Evolutionary conservation across 305 asterid genomes (phyloP).

Genomic region (Fraxinus latifolia): DNA sequence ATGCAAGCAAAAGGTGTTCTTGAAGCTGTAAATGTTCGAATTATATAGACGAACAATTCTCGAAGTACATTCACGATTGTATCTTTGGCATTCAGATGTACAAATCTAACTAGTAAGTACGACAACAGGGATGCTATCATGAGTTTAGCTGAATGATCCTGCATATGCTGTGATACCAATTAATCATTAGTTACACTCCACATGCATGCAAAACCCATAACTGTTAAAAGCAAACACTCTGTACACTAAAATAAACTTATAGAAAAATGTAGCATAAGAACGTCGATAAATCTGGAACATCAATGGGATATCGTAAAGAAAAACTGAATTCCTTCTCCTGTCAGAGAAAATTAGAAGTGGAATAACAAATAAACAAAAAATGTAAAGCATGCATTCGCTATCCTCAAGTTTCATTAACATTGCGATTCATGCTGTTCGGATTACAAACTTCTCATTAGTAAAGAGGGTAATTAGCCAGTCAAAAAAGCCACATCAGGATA

Average conservation of each 20-base stretch:
- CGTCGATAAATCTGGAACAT: neutral
- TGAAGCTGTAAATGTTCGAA: conserved; percentile 50
- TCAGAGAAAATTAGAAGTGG: neutral
- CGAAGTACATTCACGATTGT: conserved; percentile 38
- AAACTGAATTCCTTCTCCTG: neutral
- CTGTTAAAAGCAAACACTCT: neutral
- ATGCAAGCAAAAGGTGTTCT: conserved; percentile 74
- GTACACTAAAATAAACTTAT: neutral
- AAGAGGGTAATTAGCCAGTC: neutral
- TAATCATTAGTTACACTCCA: conserved; percentile 17
- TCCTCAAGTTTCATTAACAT: neutral
- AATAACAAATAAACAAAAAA: neutral
- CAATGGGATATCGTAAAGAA: neutral
- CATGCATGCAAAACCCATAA: neutral
- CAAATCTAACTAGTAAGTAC: conserved; percentile 45
- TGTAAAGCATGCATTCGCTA: neutral
- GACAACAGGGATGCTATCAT: conserved; percentile 49
- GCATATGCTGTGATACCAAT: conserved; percentile 35
- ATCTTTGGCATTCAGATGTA: conserved; percentile 35
- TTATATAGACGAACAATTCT: conserved; percentile 37
- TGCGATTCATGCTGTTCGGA: neutral
- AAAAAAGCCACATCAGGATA: neutral
- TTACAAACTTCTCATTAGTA: neutral
- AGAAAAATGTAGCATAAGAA: neutral
- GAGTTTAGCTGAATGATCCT: conserved; percentile 53